Evolutionary conservation across 2,329 filamentous ascomycete genomes (phyloP).

Genomic region (Botrytis fragariae): DNA sequence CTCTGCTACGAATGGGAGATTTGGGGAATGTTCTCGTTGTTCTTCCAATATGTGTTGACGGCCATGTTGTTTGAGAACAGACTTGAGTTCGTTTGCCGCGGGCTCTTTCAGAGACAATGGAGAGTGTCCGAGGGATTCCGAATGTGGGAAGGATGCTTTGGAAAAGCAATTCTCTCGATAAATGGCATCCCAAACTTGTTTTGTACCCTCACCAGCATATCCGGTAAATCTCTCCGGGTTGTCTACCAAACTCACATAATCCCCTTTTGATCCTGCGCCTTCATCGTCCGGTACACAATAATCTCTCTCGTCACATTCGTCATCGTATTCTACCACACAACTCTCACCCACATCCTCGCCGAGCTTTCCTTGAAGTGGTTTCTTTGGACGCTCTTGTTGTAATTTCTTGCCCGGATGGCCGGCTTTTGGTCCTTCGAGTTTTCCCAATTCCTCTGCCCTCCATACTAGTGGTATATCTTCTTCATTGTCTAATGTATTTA

Average conservation of each 20-base stretch:
- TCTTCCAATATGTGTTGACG: conserved; percentile 62
- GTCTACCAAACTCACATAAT: conserved; percentile 90
- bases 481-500: conserved; percentile 92
- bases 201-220: conserved; percentile 78
- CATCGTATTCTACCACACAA: conserved; percentile 95
- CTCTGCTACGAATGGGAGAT: conserved; percentile 59
- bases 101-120: conserved; percentile 33
- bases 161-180: conserved; percentile 97
- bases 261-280: conserved; percentile 78
- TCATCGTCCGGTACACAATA: conserved; percentile 97
- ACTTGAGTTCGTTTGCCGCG: conserved; percentile 61
- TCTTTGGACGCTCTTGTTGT: conserved; percentile 66
- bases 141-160: conserved; percentile 60
- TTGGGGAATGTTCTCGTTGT: conserved; percentile 51
- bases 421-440: conserved; percentile 87
- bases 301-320: conserved; percentile 93
- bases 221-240: conserved; percentile 97
- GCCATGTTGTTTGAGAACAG: conserved; percentile 57
- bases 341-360: conserved; percentile 89
- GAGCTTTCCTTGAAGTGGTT: conserved; percentile 76
- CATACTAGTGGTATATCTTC: conserved; percentile 89
- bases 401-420: conserved; percentile 76
- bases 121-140: conserved; percentile 53
- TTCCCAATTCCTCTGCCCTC: conserved; percentile 88
- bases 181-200: conserved; percentile 93